Evolutionary conservation across 2,329 filamentous ascomycete genomes (phyloP).

Genomic region (Myriosclerotinia curreyana): DNA sequence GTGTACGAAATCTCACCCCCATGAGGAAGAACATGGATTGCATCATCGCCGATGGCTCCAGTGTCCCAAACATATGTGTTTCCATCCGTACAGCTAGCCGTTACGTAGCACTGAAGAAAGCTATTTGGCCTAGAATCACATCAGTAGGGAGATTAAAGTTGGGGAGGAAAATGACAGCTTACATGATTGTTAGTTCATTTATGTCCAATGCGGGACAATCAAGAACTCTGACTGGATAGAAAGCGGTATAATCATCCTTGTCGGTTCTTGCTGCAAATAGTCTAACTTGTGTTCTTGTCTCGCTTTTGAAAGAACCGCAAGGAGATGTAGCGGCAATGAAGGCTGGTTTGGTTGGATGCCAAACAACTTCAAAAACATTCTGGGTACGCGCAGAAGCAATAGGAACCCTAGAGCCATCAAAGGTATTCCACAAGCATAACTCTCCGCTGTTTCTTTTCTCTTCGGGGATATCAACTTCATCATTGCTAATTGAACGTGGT

Average conservation of each 20-base stretch:
- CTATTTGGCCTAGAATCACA: conserved; percentile 49
- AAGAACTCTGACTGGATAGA: conserved; percentile 51
- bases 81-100: conserved; percentile 60
- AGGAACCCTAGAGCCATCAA: conserved; percentile 42
- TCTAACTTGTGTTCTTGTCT: conserved; percentile 55
- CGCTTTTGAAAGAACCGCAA: conserved; percentile 43
- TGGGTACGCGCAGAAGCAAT: conserved; percentile 52
- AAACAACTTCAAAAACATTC: conserved; percentile 63
- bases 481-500: conserved; percentile 51
- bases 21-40: conserved; percentile 55
- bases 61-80: conserved; percentile 64
- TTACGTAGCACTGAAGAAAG: conserved; percentile 50
- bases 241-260: conserved; percentile 40
- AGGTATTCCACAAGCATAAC: conserved; percentile 57
- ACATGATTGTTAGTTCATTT: conserved; percentile 59
- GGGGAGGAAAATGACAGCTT: conserved; percentile 25
- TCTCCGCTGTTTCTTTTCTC: conserved; percentile 58
- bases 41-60: conserved; percentile 48
- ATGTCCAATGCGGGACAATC: conserved; percentile 60
- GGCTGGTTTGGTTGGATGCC: conserved; percentile 54
- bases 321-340: conserved; percentile 60
- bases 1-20: conserved; percentile 40
- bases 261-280: conserved; percentile 45
- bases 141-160: conserved; percentile 30
- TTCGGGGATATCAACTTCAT: conserved; percentile 56